A percentile compares a stretch with the other conserved stretches of the same genome.
Evolutionary conservation across 2,329 filamentous ascomycete species (phyloP).

Genomic region (Aspergillus eucalypticola): DNA sequence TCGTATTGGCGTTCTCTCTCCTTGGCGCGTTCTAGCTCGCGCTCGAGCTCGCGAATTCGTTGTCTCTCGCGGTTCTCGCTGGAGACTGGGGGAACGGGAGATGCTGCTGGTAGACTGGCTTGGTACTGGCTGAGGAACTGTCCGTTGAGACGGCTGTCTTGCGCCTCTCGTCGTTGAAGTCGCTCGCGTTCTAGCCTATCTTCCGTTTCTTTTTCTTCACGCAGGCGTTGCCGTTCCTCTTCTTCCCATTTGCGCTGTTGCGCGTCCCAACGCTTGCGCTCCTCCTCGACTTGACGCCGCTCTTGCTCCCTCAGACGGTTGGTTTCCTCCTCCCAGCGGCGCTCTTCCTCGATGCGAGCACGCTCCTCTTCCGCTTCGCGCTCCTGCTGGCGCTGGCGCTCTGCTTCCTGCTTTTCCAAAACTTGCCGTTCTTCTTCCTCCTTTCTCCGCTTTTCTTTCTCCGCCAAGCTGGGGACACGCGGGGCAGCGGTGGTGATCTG

Average conservation of each 20-base stretch:
- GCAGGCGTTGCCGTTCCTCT: slow-evolving; percentile 69
- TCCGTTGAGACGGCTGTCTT: slow-evolving; percentile 71
- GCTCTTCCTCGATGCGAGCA: slow-evolving; percentile 48
- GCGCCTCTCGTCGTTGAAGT: slow-evolving; percentile 59
- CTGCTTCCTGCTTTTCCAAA: slow-evolving; percentile 54
- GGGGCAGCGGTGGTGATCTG: slow-evolving; percentile 88
- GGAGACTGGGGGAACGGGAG: slow-evolving; percentile 37
- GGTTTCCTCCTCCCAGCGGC: slow-evolving; percentile 51
- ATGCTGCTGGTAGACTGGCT: slow-evolving; percentile 58
- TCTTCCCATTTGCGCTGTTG: slow-evolving; percentile 69
- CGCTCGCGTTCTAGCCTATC: slow-evolving; percentile 67
- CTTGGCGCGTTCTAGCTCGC: slow-evolving; percentile 66
- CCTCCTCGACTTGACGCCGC: slow-evolving; percentile 46
- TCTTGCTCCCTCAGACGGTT: slow-evolving; percentile 53
- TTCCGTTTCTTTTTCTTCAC: slow-evolving; percentile 73
- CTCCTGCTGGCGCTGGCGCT: slow-evolving; percentile 50
- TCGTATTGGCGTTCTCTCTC: slow-evolving; percentile 67
- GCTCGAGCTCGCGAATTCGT: slow-evolving; percentile 78
- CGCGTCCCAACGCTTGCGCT: slow-evolving; percentile 51
- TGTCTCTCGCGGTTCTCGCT: slow-evolving; percentile 59
- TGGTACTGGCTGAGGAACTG: slow-evolving; percentile 88
- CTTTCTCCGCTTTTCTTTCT: slow-evolving; percentile 72
- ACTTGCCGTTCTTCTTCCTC: slow-evolving; percentile 59
- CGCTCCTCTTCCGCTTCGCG: slow-evolving; percentile 52
- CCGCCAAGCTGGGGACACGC: slow-evolving; percentile 74